These are phyloP conservation scores for Metschnikowia arizonensis DNA, from an alignment of 805 yeast genomes.

Conservation along the genomic window DNA sequence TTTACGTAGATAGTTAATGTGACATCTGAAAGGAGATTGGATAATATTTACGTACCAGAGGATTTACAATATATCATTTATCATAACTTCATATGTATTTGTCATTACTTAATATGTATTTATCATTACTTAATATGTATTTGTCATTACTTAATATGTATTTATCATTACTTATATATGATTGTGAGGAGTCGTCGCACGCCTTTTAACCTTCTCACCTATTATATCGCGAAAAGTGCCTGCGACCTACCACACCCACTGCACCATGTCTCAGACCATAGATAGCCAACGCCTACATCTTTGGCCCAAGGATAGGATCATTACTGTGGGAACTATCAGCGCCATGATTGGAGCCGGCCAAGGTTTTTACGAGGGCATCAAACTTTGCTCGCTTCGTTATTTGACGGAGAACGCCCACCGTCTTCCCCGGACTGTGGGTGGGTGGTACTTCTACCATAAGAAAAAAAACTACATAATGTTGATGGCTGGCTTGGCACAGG, in stretches of 20 bases:
- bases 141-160: no score
- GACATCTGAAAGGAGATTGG: no score
- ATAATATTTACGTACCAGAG: no score
- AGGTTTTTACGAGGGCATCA: conserved; percentile 62
- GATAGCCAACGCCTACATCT: conserved; percentile 46
- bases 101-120: no score
- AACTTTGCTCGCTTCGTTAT: conserved; percentile 51
- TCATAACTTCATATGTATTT: no score
- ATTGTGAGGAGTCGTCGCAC: no score
- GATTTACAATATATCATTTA: no score
- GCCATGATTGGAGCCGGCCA: conserved; percentile 42
- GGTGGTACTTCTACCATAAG: conserved; percentile 87
- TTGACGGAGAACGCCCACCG: conserved; percentile 81
- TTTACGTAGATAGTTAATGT: no score
- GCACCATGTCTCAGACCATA: background rate
- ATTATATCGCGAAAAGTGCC: conserved; percentile 1
- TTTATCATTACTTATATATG: no score
- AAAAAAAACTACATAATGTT: conserved; percentile 74
- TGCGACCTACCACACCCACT: background rate
- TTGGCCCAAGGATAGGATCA: conserved; percentile 43
- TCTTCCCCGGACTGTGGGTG: conserved; percentile 70
- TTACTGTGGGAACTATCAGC: conserved; percentile 36
- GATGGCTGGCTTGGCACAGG: conserved; percentile 48
- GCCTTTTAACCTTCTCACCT: no score
- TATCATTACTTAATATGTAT: no score